Conservation (phyloP, 1,284 basidiomycete genomes). For the Athelia sp. region DNA sequence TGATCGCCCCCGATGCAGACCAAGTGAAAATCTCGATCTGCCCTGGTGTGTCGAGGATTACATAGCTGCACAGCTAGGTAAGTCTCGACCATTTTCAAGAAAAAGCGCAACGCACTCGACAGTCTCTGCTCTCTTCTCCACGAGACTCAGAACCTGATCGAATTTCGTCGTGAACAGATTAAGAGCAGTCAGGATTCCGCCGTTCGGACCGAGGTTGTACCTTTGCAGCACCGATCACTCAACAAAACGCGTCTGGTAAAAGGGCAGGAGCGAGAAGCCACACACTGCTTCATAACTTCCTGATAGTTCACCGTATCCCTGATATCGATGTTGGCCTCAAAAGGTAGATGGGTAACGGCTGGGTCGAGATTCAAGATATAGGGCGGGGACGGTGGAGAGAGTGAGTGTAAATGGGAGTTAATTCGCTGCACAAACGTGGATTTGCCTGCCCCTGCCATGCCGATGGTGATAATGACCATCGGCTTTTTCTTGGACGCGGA, state of each 20-base stretch:
- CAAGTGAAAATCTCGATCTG: constrained; percentile 99
- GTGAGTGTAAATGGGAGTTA: constrained; percentile 80
- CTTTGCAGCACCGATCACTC: constrained; percentile 33
- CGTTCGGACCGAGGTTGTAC: constrained; percentile 98
- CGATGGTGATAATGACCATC: constrained; percentile 82
- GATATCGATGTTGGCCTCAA: constrained; percentile 97
- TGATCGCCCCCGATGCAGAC: constrained; percentile 98
- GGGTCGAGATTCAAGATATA: constrained; percentile 99
- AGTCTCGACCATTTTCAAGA: constrained; percentile 6
- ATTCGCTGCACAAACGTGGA: constrained; percentile 95
- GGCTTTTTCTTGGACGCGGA: constrained; percentile 47
- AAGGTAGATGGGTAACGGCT: constrained; percentile 87
- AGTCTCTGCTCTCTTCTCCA: constrained; percentile 85
- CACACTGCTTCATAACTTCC: constrained; percentile 99
- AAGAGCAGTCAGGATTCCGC: constrained; percentile 94
- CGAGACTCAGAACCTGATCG: constrained; percentile 90
- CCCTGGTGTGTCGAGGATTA: constrained; percentile 95
- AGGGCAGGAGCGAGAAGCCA: constrained; percentile 20
- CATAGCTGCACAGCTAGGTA: constrained; percentile 52
- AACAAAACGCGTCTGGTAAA: constrained; percentile 11
- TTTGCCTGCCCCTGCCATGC: constrained; percentile 95
- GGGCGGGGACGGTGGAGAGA: constrained; percentile 62
- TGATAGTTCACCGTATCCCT: constrained; percentile 96
- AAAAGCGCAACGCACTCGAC: constrained; percentile 67
- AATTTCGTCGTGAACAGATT: constrained; percentile 99